Evolutionary conservation across 371 early-diverging fungal genomes (phyloP).

Genomic region (Mortierella sp.): DNA sequence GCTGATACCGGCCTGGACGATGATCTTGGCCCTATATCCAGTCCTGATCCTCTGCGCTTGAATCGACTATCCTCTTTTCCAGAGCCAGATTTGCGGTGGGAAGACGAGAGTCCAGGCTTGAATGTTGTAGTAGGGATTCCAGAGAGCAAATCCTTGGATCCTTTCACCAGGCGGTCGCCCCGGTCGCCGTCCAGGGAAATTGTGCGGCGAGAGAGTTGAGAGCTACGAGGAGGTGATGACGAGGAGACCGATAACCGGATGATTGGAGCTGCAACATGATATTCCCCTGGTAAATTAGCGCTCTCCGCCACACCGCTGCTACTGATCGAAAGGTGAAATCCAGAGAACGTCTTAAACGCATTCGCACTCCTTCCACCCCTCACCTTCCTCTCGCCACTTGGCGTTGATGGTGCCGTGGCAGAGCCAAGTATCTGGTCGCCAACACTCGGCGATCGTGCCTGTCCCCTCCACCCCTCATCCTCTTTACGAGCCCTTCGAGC

Average conservation of each 20-base stretch:
- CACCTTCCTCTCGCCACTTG: slow-evolving; percentile 8
- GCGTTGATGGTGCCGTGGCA: slow-evolving; percentile 31
- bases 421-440: not conserved
- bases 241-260: not conserved
- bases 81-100: not conserved
- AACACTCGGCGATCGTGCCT: slow-evolving; percentile 15
- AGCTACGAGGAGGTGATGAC: not conserved
- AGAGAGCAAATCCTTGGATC: not conserved
- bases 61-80: not conserved
- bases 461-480: slow-evolving; percentile 9
- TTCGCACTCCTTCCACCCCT: slow-evolving; percentile 11
- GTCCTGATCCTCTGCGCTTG: not conserved
- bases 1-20: too few relatives aligned
- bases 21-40: not conserved
- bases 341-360: not conserved
- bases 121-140: not conserved
- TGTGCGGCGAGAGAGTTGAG: not conserved
- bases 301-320: not conserved
- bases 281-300: not conserved
- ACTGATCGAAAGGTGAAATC: not conserved
- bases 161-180: not conserved
- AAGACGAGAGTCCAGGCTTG: not conserved
- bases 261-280: not conserved
- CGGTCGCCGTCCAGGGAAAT: not conserved
- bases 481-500: slow-evolving; percentile 27